Evolutionary conservation across 2,329 filamentous ascomycete species (phyloP).

Genomic region (Ustilaginoidea virens): DNA sequence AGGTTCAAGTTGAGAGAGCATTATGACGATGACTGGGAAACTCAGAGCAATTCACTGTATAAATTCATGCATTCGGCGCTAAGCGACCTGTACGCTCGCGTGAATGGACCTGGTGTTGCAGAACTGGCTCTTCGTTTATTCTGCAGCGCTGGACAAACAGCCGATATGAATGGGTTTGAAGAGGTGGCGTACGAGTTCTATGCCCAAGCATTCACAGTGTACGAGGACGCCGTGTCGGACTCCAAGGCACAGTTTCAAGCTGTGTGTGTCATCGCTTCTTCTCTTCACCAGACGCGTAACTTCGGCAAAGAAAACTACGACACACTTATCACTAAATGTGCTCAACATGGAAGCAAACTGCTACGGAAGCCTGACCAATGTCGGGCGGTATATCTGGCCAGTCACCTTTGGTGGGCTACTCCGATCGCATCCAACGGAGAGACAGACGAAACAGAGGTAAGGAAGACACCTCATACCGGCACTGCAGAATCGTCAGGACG

Average conservation of each 20-base stretch:
- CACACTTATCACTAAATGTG: conserved; percentile 94
- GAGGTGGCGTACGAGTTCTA: conserved; percentile 98
- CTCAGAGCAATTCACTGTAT: conserved; percentile 62
- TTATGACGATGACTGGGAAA: conserved; percentile 49
- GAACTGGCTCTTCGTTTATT: conserved; percentile 85
- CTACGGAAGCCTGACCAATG: conserved; percentile 98
- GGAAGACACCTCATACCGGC: conserved; percentile 15
- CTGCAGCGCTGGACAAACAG: conserved; percentile 80
- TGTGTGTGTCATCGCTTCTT: conserved; percentile 83
- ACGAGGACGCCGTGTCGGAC: conserved; percentile 91
- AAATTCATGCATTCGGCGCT: conserved; percentile 90
- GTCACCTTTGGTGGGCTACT: conserved; percentile 95
- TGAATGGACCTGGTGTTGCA: conserved; percentile 60
- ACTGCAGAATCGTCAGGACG: too few relatives aligned
- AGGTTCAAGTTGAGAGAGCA: conserved; percentile 85
- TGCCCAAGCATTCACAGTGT: conserved; percentile 93
- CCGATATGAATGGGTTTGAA: conserved; percentile 81
- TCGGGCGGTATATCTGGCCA: conserved; percentile 87
- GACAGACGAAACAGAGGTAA: conserved; percentile 64
- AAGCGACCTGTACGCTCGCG: conserved; percentile 74
- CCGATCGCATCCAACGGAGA: conserved; percentile 65
- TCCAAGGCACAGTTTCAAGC: conserved; percentile 96
- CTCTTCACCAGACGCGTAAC: conserved; percentile 73
- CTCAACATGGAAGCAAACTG: conserved; percentile 89
- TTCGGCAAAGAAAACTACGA: conserved; percentile 98